Base-by-base conservation (phyloP, 345 rosid genomes). In the Geranium brycei region DNA sequence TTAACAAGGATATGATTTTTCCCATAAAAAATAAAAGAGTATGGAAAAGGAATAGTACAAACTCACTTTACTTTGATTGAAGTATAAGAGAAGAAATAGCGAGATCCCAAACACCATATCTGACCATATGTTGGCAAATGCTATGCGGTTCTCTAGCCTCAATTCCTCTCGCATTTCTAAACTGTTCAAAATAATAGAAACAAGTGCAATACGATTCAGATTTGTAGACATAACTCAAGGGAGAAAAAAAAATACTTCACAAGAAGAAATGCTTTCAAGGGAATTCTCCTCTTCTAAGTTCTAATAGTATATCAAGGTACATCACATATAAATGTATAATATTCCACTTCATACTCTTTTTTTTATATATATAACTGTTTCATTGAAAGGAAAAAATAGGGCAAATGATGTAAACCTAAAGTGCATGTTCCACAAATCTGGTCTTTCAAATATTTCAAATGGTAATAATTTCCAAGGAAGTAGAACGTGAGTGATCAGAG, bases 81-180 rank as follows among this genome's bases (percentile, higher is more conserved):
- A 80, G 70, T 76, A 88, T 70, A 89, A 78, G 76, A 93, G 76
- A 75, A 86, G 35, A 70, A 89, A 93, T 63, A 86, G 63, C 16
- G 99, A 81, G 73, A 93, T 69, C 76, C 97, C 97, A 69, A 93
- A 93, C 56, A 86, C 81, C 89, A 80, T 86, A 69, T 93, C 96
- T 4, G 96, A 89, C 96, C 87, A 93, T 73, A 93, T 86, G 77
- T 93, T 93, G 63, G 96, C 97, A 81, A 89, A 93, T 68, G 95
- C 83, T 74, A 72, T 86, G 64, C 91, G 87, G 71, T 93, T 93
- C 73, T 87, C 96, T 79, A 93, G 70, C 72, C 95, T 85, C 84
- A 83, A 79, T 59, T 93, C 90, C 14, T 93, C 99, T 64, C 85
- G 79, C 73, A 93, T 73, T 77, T 89, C 95, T 76, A 93, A 83